Conservation (phyloP, 768 basidiomycete species). For the Lactarius quietus region DNA sequence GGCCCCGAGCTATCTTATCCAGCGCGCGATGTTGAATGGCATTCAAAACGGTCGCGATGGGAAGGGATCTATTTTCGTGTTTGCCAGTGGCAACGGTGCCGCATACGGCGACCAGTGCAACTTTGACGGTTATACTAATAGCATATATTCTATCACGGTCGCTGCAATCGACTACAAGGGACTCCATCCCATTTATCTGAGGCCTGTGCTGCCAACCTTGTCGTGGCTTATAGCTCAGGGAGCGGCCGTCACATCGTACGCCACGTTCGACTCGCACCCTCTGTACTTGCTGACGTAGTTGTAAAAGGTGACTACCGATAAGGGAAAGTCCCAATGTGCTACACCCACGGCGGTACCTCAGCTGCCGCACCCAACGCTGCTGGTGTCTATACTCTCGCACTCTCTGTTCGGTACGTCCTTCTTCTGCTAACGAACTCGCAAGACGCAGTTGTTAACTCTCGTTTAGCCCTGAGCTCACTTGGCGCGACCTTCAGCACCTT, state of each 20-base stretch:
- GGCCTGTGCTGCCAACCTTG: slow-evolving; percentile 94
- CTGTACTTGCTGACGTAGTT: slow-evolving; percentile 22
- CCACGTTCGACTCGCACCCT: slow-evolving; percentile 6
- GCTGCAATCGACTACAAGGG: slow-evolving; percentile 94
- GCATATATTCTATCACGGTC: slow-evolving; percentile 93
- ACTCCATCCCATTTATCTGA: slow-evolving; percentile 94
- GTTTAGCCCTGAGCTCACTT: slow-evolving; percentile 83
- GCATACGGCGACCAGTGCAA: slow-evolving; percentile 93
- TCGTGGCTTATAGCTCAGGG: slow-evolving; percentile 95
- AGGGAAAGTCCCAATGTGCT: slow-evolving; percentile 80
- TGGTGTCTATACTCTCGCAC: slow-evolving; percentile 87
- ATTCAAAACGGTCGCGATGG: slow-evolving; percentile 85
- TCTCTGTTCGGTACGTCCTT: slow-evolving; percentile 70
- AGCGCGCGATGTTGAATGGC: slow-evolving; percentile 92
- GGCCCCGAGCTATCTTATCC: slow-evolving; percentile 83
- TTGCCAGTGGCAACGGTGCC: slow-evolving; percentile 96
- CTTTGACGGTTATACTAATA: slow-evolving; percentile 99
- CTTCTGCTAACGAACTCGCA: not conserved
- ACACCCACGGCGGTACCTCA: slow-evolving; percentile 91
- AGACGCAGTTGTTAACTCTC: slow-evolving; percentile 15
- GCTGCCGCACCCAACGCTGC: slow-evolving; percentile 97
- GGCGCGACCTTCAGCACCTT: slow-evolving; percentile 95
- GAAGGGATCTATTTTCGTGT: slow-evolving; percentile 92
- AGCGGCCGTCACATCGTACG: slow-evolving; percentile 89
- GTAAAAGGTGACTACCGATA: slow-evolving; percentile 87